These are phyloP conservation scores for Gnetum montanum DNA, from an alignment of 75 land plant genomes.

Conservation along the genomic window DNA sequence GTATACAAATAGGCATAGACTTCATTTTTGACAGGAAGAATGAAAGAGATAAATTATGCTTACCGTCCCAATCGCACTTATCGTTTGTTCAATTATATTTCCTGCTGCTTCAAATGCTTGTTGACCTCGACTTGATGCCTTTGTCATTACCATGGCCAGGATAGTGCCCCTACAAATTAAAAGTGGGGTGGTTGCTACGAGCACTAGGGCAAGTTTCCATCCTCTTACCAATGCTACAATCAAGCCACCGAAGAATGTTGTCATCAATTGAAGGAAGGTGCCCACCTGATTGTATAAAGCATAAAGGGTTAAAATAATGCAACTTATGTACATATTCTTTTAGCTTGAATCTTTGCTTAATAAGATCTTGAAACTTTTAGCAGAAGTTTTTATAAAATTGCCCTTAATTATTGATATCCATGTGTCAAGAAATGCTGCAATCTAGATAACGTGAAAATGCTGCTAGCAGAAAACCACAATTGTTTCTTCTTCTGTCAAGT, in stretches of 20 bases:
- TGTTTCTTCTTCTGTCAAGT: too few relatives aligned
- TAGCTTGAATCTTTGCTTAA: neutral
- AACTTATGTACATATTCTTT: too few relatives aligned
- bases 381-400: neutral
- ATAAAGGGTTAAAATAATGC: too few relatives aligned
- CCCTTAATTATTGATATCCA: neutral
- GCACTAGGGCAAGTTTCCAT: slow-evolving; percentile 53
- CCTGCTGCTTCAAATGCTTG: slow-evolving; percentile 54
- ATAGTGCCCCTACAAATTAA: slow-evolving; percentile 26
- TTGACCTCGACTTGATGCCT: slow-evolving; percentile 37
- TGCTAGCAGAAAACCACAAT: neutral
- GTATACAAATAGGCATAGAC: too few relatives aligned
- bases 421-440: neutral
- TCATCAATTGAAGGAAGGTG: slow-evolving; percentile 35
- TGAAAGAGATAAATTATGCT: too few relatives aligned
- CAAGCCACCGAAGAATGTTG: slow-evolving; percentile 51
- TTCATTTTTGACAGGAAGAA: too few relatives aligned
- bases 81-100: slow-evolving; percentile 46
- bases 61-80: slow-evolving; percentile 57
- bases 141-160: slow-evolving; percentile 32
- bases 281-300: slow-evolving; percentile 61
- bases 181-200: slow-evolving; percentile 38
- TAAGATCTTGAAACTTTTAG: neutral
- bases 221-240: slow-evolving; percentile 45
- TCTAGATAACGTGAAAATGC: neutral